Conservation (phyloP, 2,329 filamentous ascomycete species). For the Aureobasidium mangrovei region DNA sequence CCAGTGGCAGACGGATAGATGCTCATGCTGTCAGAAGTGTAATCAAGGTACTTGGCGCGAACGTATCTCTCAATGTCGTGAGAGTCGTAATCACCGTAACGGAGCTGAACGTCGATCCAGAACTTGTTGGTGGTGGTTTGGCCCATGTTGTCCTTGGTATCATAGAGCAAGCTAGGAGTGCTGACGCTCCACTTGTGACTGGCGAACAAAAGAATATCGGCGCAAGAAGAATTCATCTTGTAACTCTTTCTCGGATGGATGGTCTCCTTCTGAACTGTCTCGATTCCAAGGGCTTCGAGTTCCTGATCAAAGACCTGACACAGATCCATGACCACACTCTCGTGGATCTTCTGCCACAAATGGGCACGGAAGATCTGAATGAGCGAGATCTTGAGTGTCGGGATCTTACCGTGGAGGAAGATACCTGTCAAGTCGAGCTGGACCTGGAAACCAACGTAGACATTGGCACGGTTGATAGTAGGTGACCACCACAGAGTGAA, state of each 20-base stretch:
- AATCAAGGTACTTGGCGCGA: conserved; percentile 95
- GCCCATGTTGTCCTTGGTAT: conserved; percentile 93
- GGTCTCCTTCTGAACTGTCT: conserved; percentile 97
- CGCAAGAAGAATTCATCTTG: conserved; percentile 99
- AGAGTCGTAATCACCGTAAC: conserved; percentile 97
- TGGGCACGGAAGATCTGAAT: conserved; percentile 99
- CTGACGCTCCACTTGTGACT: conserved; percentile 99
- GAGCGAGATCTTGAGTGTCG: conserved; percentile 91
- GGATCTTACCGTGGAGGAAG: conserved; percentile 98
- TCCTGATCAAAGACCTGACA: conserved; percentile 98
- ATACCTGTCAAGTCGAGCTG: conserved; percentile 96
- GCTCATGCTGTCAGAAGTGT: conserved; percentile 97
- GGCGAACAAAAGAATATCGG: conserved; percentile 92
- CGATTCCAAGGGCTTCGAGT: conserved; percentile 87
- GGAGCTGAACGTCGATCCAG: conserved; percentile 93
- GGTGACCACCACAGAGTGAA: conserved; percentile 96
- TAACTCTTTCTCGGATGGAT: conserved; percentile 99
- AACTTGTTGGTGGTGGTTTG: conserved; percentile 96
- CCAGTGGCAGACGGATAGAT: conserved; percentile 96
- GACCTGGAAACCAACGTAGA: conserved; percentile 98
- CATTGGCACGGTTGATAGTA: conserved; percentile 81
- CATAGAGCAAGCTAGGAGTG: conserved; percentile 81
- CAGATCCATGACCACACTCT: conserved; percentile 96
- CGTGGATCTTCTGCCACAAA: conserved; percentile 99
- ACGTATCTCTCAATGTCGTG: conserved; percentile 98